phyloP scores from a whole-genome alignment of 2,329 filamentous ascomycete genomes.

The Trichoderma cornu-damae region DNA sequence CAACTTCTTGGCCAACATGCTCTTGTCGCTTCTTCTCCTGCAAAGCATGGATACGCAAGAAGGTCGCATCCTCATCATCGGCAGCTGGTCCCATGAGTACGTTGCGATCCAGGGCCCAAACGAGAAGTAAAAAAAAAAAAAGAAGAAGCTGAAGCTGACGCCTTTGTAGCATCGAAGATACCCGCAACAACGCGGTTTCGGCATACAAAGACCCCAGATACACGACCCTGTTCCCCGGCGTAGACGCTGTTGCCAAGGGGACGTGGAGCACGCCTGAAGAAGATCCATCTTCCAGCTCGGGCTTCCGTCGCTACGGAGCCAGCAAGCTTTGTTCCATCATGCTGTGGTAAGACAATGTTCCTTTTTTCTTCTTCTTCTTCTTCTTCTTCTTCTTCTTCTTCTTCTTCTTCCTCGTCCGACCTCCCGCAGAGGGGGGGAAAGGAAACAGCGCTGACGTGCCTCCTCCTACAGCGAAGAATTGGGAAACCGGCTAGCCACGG shows the following conservation, averaged over 20 bases:
- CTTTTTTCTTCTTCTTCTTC: no score
- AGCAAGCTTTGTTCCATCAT: constrained; percentile 37
- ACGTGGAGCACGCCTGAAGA: constrained; percentile 32
- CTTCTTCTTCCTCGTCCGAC: neutral
- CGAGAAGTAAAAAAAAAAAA: neutral
- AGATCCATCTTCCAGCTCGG: constrained; percentile 26
- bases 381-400: no score
- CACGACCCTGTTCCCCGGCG: constrained; percentile 29
- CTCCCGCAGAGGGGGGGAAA: no score
- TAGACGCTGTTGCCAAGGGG: constrained; percentile 32
- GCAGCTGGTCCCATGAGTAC: constrained; percentile 35
- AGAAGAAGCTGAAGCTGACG: neutral
- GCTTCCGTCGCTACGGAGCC: constrained; percentile 36
- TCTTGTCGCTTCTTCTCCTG: constrained; percentile 30
- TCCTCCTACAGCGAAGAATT: constrained; percentile 30
- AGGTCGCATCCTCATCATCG: constrained; percentile 29
- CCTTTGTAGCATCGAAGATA: constrained; percentile 27
- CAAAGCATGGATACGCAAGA: constrained; percentile 31
- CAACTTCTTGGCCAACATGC: constrained; percentile 31
- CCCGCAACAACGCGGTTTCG: constrained; percentile 24
- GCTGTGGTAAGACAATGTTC: constrained; percentile 28
- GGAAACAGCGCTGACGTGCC: neutral
- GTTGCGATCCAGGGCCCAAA: no score
- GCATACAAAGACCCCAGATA: constrained; percentile 26
- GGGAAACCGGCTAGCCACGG: constrained; percentile 30